Evolutionary conservation across 1,284 basidiomycete genomes (phyloP), one percentile per base, ranked within the genome.

Genomic region (Rhodotorula sp.): DNA sequence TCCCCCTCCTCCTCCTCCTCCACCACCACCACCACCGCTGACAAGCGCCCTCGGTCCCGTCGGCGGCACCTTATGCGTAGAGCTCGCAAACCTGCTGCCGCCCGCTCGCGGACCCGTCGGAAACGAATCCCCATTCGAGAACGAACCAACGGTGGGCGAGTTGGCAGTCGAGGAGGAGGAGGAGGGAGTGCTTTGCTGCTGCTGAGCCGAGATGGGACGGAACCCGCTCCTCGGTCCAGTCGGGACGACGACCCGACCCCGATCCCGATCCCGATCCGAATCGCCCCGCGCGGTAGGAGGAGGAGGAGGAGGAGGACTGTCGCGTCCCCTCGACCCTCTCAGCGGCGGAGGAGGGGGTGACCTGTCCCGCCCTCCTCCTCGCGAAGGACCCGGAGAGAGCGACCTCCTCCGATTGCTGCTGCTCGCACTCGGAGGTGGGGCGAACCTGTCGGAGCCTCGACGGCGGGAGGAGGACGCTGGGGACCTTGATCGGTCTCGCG

Each of bases 301-400:
- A 29, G n/a, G 53, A n/a, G 45, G 45, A 12, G 51, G 51, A 22
- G 51, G 51, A 22, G 51, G 26, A 3, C 51, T 18, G 15, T 53
- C 51, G 51, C 51, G 51, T 12, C 51, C 24, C 12, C 65, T 59
- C 24, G 65, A 60, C 20, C 65, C 65, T 6, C 46, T 67, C 15
- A 60, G 48, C 24, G 24, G 55, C 54, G 26, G 26, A 22, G 12
- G 20, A 10, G 24, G n/a, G n/a, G n/a, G n/a, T n/a, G n/a, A n/a
- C n/a, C n/a, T n/a, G n/a, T n/a, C n/a, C n/a, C n/a, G n/a, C n/a
- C n/a, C 37, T 42, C 37, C 53, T 29, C 53, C 26, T 29, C 53
- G 26, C 26, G 53, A 18, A 26, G 53, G 53, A 7, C 53, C 22
- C 26, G 66, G 29, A 3, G 17, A 33, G 15, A 5, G 46, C 24